Evolutionary conservation across 768 basidiomycete species (phyloP), one percentile per base, ranked within the genome.

Genomic region (Russula sp.): DNA sequence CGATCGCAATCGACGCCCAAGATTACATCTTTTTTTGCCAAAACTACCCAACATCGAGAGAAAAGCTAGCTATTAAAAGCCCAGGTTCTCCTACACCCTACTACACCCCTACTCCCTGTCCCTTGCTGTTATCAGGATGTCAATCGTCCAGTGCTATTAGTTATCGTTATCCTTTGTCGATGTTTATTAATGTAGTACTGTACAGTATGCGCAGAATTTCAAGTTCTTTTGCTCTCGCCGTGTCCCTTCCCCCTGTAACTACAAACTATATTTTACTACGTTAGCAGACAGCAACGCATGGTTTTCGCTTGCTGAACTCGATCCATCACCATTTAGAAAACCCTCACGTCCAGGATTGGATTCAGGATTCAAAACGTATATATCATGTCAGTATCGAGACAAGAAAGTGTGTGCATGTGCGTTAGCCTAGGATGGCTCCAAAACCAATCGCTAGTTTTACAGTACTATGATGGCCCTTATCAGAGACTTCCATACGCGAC

Each of bases 401-500:
- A 32, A 30, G 30, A 4, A 11, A 9, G 34, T 34, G 34, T 32
- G 32, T 34, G 11, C 10, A 2, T 34, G 34, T 34, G 34, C 34
- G 34, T 11, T 10, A 11, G 10, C 32, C 32, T 10, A 1, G 34
- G 11, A 34, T 34, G 34, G 11, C 11, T 11, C 34, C 34, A 34
- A 32, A 0, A 6, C 7, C 30, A 1, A 30, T 6, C 30, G 7
- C 34, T 34, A 34, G 34, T 10, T 11, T 5, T 30, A 30, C 28
- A 5, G 28, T 30, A 30, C 28, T 30, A 30, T n/a, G n/a, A 9
- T 32, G 32, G 34, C 34, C 10, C 34, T 34, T 1, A 32, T 49
- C 34, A 59, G 14, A 80, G 48, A 2, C 50, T 67, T 16, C 92
- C 92, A 71, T 83, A 91, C 11, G 79, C 82, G n/a, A 88, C 76